Conservation (phyloP, 208 protist species). For the Strigomonas culicis region DNA sequence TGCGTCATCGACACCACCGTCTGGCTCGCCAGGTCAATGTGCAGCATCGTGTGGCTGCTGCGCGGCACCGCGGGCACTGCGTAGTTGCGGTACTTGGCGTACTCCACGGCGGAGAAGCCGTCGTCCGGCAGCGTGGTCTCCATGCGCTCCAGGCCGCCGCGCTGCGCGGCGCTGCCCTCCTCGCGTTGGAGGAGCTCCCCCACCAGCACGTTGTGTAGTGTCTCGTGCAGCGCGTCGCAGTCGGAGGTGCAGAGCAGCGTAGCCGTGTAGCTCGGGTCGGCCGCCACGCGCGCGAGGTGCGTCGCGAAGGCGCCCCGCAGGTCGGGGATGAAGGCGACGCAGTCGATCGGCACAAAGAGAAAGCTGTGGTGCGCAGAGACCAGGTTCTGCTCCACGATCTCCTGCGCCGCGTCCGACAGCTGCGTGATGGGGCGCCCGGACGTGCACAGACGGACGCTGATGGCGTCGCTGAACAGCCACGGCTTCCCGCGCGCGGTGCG, state of each 20-base stretch:
- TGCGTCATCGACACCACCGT: conserved; percentile 69
- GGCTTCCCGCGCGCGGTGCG: conserved; percentile 52
- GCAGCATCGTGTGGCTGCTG: conserved; percentile 72
- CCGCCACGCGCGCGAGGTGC: conserved; percentile 60
- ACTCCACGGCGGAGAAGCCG: conserved; percentile 14
- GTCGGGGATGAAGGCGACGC: conserved; percentile 53
- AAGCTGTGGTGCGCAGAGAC: conserved; percentile 73
- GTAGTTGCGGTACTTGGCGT: conserved; percentile 26
- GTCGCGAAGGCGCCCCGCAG: conserved; percentile 51
- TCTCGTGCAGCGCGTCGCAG: conserved; percentile 34
- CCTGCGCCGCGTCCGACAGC: conserved; percentile 47
- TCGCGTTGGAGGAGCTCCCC: conserved; percentile 24
- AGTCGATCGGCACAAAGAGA: conserved; percentile 77
- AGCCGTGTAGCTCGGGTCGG: conserved; percentile 69
- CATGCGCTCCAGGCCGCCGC: neutral
- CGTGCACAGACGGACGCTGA: conserved; percentile 63
- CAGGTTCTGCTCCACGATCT: conserved; percentile 74
- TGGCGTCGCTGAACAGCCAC: conserved; percentile 63
- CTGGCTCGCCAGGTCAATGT: conserved; percentile 51
- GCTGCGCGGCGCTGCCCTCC: conserved; percentile 16
- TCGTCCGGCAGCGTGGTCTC: neutral
- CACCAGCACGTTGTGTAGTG: conserved; percentile 67
- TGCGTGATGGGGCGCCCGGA: conserved; percentile 45
- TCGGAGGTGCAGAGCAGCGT: conserved; percentile 74
- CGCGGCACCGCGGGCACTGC: conserved; percentile 27